Conservation (phyloP, 306 rosid genomes). For the Gastrolobium villosum region DNA sequence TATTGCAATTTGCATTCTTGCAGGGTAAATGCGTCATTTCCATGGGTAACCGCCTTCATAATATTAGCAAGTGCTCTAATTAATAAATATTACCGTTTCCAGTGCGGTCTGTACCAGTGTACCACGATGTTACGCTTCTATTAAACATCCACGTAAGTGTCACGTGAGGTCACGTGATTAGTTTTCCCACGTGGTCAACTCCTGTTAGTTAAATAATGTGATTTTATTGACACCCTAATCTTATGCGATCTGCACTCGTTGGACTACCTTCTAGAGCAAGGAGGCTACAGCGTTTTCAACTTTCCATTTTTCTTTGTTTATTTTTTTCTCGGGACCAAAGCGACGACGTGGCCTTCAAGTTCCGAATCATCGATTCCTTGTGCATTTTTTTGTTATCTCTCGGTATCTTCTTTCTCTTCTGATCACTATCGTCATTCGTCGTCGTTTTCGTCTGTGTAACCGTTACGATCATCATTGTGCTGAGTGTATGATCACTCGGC, state of each 20-base stretch:
- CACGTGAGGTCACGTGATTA: slow-evolving; percentile 40
- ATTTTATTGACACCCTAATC: neutral
- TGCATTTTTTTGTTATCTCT: neutral
- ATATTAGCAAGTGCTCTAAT: neutral
- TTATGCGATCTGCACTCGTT: neutral
- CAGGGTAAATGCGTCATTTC: neutral
- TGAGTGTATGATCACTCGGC: slow-evolving; percentile 49
- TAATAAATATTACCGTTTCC: neutral
- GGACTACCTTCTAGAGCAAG: slow-evolving; percentile 30
- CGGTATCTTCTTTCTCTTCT: neutral
- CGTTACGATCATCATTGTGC: slow-evolving; percentile 36
- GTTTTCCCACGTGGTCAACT: slow-evolving; percentile 25
- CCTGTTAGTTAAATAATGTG: neutral
- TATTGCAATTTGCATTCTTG: neutral
- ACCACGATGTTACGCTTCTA: neutral
- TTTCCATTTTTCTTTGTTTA: neutral
- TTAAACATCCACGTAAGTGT: neutral
- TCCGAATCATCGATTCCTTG: slow-evolving; percentile 45
- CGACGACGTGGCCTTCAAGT: slow-evolving; percentile 54
- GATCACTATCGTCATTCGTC: neutral
- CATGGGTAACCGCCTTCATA: neutral
- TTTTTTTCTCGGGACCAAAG: neutral
- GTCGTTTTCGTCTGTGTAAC: slow-evolving; percentile 29
- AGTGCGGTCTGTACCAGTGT: neutral
- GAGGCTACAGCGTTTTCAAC: neutral